Percentiles rank a stretch among this genome's conserved stretches.
These are phyloP conservation scores for Cylindrotheca closterium DNA, from an alignment of 108 stramenopile genomes.

Conservation along the genomic window DNA sequence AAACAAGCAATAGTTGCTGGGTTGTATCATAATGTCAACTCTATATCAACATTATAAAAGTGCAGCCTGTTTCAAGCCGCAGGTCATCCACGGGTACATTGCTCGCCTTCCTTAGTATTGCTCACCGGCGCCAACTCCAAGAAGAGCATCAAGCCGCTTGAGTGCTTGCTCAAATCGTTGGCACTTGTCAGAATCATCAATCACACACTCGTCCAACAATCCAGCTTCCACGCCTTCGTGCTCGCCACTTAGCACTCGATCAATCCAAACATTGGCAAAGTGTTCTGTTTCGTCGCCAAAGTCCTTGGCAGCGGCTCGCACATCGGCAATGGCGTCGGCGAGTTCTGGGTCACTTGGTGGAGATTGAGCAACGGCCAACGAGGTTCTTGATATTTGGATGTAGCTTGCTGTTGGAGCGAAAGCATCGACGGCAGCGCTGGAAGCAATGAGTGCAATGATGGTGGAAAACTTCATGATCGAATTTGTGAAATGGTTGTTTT, in stretches of 20 bases:
- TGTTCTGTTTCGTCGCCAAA: background rate
- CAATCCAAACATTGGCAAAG: conserved; percentile 1
- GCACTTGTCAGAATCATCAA: background rate
- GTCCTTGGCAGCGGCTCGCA: background rate
- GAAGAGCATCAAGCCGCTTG: background rate
- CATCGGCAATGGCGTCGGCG: background rate
- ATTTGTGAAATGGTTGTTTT: too few relatives aligned
- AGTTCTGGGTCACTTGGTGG: background rate
- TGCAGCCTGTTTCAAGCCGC: too few relatives aligned
- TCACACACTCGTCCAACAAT: background rate
- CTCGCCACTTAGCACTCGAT: background rate
- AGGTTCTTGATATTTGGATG: background rate
- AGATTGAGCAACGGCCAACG: background rate
- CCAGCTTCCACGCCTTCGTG: background rate
- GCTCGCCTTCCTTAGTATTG: too few relatives aligned
- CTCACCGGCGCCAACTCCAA: background rate
- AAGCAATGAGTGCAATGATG: too few relatives aligned
- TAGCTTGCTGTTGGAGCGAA: too few relatives aligned
- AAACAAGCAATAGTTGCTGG: too few relatives aligned
- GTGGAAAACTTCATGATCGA: too few relatives aligned
- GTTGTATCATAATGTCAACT: background rate
- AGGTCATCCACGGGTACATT: too few relatives aligned
- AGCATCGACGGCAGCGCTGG: too few relatives aligned
- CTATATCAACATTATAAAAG: background rate
- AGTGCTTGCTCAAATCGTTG: background rate